Conservation (phyloP, 306 rosid genomes). For the Cercis canadensis region DNA sequence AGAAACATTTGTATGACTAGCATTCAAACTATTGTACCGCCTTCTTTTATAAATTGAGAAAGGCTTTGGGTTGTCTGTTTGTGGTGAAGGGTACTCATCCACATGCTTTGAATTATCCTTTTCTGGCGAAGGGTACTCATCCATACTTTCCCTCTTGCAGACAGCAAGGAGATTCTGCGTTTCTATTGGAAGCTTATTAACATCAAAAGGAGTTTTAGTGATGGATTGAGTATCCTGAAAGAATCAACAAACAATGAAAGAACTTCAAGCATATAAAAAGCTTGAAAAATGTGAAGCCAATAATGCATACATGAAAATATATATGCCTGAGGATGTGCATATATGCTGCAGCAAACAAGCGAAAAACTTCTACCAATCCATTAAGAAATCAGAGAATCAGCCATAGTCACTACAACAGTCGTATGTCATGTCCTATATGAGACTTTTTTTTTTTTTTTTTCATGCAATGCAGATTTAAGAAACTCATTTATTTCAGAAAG, state of each 20-base stretch:
- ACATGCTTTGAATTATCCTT: constrained; percentile 40
- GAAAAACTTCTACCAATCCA: neutral
- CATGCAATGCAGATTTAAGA: too few relatives aligned
- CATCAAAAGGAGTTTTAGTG: constrained; percentile 55
- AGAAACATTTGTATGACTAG: constrained; percentile 62
- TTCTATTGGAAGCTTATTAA: constrained; percentile 67
- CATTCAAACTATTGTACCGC: constrained; percentile 55
- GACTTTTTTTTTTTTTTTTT: too few relatives aligned
- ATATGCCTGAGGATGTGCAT: neutral
- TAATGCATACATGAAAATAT: neutral
- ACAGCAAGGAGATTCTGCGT: constrained; percentile 55
- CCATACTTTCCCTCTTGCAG: constrained; percentile 82
- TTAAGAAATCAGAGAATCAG: too few relatives aligned
- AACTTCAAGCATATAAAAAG: constrained; percentile 12
- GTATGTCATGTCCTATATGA: neutral
- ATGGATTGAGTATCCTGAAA: constrained; percentile 67
- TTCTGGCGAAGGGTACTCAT: constrained; percentile 61
- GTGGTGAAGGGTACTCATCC: constrained; percentile 59
- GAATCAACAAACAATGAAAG: constrained; percentile 22
- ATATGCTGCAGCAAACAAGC: neutral
- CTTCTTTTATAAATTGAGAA: constrained; percentile 78
- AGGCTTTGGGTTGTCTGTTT: constrained; percentile 62
- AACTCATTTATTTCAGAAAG: neutral
- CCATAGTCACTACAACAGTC: neutral
- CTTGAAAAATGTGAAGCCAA: constrained; percentile 9